Percentiles rank a stretch among this genome's conserved stretches.
phyloP scores from a whole-genome alignment of 331 rosid species.

The Rosa hybrid region DNA sequence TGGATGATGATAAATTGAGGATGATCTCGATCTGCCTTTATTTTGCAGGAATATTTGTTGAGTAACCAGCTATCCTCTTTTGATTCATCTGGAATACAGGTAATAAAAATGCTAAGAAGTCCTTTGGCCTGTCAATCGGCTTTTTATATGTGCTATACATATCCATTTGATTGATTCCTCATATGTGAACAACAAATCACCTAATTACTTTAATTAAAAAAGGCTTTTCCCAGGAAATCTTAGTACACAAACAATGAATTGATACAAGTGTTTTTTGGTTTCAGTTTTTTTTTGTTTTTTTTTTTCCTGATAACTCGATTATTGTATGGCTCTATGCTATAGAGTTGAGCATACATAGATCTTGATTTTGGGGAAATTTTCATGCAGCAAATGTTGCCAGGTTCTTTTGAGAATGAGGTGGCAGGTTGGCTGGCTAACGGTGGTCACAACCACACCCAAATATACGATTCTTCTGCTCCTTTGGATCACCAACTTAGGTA shows the following conservation, averaged over 20 bases:
- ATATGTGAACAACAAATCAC: not conserved
- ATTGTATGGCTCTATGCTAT: too few relatives aligned
- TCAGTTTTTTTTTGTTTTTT: not conserved
- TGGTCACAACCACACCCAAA: conserved; percentile 45
- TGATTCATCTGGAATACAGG: conserved; percentile 62
- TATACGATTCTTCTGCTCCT: conserved; percentile 52
- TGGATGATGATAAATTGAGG: too few relatives aligned
- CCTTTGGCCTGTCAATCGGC: not conserved
- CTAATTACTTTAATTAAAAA: not conserved
- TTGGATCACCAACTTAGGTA: conserved; percentile 63
- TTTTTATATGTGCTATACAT: not conserved
- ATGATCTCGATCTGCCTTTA: not conserved
- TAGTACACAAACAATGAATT: not conserved
- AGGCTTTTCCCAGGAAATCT: not conserved
- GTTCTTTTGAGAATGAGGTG: conserved; percentile 47
- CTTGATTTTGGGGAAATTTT: not conserved
- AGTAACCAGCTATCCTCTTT: conserved; percentile 58
- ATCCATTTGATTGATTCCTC: not conserved
- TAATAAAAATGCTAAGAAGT: conserved; percentile 15
- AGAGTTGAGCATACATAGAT: not conserved
- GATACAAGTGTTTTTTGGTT: not conserved
- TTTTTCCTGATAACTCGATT: not conserved
- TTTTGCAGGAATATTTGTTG: conserved; percentile 55
- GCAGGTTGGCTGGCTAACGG: conserved; percentile 62
- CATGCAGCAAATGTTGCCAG: conserved; percentile 49